phyloP scores from a whole-genome alignment of 352 stramenopile species.

The Thalassiosira tumida region DNA sequence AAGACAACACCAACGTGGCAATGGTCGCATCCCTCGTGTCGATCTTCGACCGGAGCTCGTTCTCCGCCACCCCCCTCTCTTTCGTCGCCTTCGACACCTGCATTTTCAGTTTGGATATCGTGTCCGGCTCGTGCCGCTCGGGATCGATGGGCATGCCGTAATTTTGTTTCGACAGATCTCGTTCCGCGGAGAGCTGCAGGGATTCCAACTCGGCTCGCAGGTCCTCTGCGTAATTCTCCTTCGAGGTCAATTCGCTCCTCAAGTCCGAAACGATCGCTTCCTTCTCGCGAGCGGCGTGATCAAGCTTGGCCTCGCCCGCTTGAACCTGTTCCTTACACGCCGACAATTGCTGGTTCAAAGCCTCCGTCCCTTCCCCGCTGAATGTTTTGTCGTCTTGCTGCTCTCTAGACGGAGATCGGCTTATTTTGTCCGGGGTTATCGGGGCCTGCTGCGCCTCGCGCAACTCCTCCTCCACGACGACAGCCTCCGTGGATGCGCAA shows the following conservation, averaged over 20 bases:
- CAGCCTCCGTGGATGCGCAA: too few relatives aligned
- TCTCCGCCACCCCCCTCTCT: slow-evolving; percentile 70
- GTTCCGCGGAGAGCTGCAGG: slow-evolving; percentile 50
- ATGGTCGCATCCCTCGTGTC: slow-evolving; percentile 88
- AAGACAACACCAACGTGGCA: slow-evolving; percentile 83
- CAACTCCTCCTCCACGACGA: slow-evolving; percentile 62
- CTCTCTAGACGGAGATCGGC: not conserved
- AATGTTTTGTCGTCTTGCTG: slow-evolving; percentile 10
- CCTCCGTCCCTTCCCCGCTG: slow-evolving; percentile 48
- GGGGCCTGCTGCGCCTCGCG: slow-evolving; percentile 81
- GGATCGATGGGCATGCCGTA: slow-evolving; percentile 68
- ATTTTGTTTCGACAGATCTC: slow-evolving; percentile 50
- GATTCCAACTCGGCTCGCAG: slow-evolving; percentile 60
- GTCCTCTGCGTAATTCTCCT: slow-evolving; percentile 61
- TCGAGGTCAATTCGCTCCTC: slow-evolving; percentile 64
- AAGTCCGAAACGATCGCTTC: slow-evolving; percentile 74
- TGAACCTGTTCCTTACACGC: slow-evolving; percentile 64
- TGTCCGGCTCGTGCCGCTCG: slow-evolving; percentile 62
- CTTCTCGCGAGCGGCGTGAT: slow-evolving; percentile 50
- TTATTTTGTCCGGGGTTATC: slow-evolving; percentile 79
- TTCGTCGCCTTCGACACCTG: slow-evolving; percentile 60
- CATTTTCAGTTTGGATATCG: slow-evolving; percentile 65
- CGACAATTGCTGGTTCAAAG: slow-evolving; percentile 44
- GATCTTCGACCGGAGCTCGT: slow-evolving; percentile 82
- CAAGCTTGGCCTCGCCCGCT: slow-evolving; percentile 43